Evolutionary conservation across 2,329 filamentous ascomycete genomes (phyloP).

Genomic region (Alternaria gaisen): DNA sequence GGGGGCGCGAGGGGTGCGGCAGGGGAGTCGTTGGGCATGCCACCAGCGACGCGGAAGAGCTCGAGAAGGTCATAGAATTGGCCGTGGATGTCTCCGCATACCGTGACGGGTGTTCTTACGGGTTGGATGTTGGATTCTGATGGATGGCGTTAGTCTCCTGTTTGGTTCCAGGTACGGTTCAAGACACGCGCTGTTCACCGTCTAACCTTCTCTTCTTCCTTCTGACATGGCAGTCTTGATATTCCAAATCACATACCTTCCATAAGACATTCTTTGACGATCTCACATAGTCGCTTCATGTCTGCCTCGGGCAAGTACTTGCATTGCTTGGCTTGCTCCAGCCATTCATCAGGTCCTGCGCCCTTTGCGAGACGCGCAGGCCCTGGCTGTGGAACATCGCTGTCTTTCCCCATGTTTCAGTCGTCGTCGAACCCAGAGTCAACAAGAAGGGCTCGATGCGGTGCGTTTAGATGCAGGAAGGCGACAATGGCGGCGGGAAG

Average conservation of each 20-base stretch:
- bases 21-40: conserved; percentile 85
- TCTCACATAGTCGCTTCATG: conserved; percentile 99
- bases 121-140: conserved; percentile 98
- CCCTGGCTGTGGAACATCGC: conserved; percentile 83
- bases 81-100: conserved; percentile 97
- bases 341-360: conserved; percentile 93
- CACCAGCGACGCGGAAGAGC: conserved; percentile 93
- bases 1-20: conserved; percentile 69
- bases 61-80: conserved; percentile 98
- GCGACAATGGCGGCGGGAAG: conserved; percentile 21
- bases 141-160: neutral
- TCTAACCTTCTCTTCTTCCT: neutral
- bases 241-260: conserved; percentile 71
- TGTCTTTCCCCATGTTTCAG: conserved; percentile 58
- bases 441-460: neutral
- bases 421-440: neutral
- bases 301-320: conserved; percentile 94
- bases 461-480: neutral
- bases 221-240: fast-evolving
- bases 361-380: conserved; percentile 85
- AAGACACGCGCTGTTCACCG: neutral
- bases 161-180: neutral
- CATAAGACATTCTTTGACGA: conserved; percentile 99
- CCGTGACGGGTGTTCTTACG: conserved; percentile 94
- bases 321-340: conserved; percentile 95